A percentile compares a stretch with the other conserved stretches of the same genome.
These are phyloP conservation scores for Phytophthora constricta DNA, from an alignment of 352 stramenopile species.

Conservation along the genomic window DNA sequence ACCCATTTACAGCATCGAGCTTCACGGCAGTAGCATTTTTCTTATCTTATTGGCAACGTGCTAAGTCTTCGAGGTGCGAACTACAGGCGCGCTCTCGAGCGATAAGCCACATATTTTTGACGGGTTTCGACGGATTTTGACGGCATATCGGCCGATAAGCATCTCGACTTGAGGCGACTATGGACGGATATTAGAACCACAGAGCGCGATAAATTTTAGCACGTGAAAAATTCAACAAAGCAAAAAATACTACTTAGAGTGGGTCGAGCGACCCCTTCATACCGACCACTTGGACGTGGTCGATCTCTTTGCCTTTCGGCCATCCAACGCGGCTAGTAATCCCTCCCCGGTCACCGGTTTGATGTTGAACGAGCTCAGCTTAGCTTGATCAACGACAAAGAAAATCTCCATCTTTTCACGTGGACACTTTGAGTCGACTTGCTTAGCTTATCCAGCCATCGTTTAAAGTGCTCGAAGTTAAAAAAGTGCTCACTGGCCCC, in stretches of 20 bases:
- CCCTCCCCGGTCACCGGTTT: neutral
- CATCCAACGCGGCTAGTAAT: neutral
- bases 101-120: too few species aligned
- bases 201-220: too few species aligned
- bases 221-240: too few species aligned
- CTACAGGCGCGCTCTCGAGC: too few species aligned
- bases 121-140: too few species aligned
- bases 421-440: constrained; percentile 1
- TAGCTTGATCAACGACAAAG: neutral
- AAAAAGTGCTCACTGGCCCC: constrained; percentile 23
- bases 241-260: neutral
- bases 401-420: neutral
- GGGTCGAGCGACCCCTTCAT: neutral
- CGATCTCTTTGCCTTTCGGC: constrained; percentile 9
- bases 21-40: too few species aligned
- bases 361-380: constrained; percentile 1
- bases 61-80: too few species aligned
- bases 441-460: constrained; percentile 8
- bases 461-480: constrained; percentile 22
- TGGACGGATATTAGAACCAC: too few species aligned
- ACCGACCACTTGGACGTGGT: constrained; percentile 8
- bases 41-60: too few species aligned
- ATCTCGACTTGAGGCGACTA: too few species aligned
- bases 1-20: too few species aligned
- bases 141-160: too few species aligned